A percentile compares a stretch with the other conserved stretches of the same genome.
These are phyloP conservation scores for Tolypocladium ophioglossoides DNA, from an alignment of 2,329 filamentous ascomycete species.

Conservation along the genomic window DNA sequence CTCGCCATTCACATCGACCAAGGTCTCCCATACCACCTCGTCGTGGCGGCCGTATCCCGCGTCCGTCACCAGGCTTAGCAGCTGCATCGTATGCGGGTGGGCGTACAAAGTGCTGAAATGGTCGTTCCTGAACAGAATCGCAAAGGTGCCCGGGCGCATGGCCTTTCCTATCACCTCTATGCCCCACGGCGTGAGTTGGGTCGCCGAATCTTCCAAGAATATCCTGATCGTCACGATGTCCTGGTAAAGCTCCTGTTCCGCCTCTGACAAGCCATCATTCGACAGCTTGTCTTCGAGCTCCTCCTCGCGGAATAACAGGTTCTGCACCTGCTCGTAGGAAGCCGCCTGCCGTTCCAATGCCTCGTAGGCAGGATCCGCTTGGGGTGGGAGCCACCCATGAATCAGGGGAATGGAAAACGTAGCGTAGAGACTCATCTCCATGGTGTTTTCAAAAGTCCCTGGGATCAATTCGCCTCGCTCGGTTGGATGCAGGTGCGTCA, in stretches of 20 bases:
- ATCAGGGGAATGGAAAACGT: constrained; percentile 83
- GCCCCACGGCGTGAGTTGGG: constrained; percentile 77
- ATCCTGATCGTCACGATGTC: constrained; percentile 77
- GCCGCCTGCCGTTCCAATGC: constrained; percentile 66
- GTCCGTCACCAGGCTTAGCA: constrained; percentile 84
- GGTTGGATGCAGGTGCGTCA: constrained; percentile 40
- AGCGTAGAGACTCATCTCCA: constrained; percentile 82
- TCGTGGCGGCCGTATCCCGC: constrained; percentile 80
- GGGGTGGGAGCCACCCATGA: constrained; percentile 82
- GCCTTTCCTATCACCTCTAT: constrained; percentile 62
- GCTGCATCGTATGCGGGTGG: constrained; percentile 63
- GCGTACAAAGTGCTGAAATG: constrained; percentile 94
- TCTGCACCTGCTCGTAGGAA: constrained; percentile 87
- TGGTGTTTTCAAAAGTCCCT: constrained; percentile 77
- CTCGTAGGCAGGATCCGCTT: constrained; percentile 51
- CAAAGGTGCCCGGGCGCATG: constrained; percentile 66
- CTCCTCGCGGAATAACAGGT: constrained; percentile 78
- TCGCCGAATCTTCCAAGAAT: constrained; percentile 71
- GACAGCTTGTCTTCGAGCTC: constrained; percentile 72
- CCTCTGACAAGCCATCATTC: constrained; percentile 45
- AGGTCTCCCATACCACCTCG: constrained; percentile 91
- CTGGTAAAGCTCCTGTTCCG: constrained; percentile 71
- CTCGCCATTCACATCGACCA: constrained; percentile 80
- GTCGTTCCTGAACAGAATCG: constrained; percentile 92
- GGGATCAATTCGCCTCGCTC: constrained; percentile 39